Conservation (phyloP, 129 eudicot genomes). For the Chrysanthemum seticuspe region DNA sequence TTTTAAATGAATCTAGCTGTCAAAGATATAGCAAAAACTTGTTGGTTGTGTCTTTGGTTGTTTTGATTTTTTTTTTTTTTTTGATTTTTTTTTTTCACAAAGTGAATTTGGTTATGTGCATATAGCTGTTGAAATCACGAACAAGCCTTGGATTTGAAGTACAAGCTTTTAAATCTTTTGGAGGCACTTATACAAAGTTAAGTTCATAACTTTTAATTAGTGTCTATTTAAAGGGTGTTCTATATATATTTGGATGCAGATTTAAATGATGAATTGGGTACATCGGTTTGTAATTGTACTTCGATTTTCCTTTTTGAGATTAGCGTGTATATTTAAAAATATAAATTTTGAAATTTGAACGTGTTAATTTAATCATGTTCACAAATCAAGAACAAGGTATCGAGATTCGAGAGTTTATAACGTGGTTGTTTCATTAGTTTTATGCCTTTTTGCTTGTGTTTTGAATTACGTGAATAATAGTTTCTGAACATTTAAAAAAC, state of each 20-base stretch:
- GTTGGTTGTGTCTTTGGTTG: too few relatives aligned
- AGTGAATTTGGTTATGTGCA: too few relatives aligned
- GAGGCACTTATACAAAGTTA: too few relatives aligned
- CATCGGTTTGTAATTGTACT: not conserved
- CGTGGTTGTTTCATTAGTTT: not conserved
- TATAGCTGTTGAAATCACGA: too few relatives aligned
- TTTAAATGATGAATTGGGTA: not conserved
- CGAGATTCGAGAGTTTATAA: slow-evolving; percentile 11
- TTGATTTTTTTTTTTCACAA: too few relatives aligned
- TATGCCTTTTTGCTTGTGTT: not conserved
- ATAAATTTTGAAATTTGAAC: slow-evolving; percentile 12
- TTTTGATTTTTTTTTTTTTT: too few relatives aligned
- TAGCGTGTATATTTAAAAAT: slow-evolving; percentile 6
- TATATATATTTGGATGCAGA: slow-evolving; percentile 6
- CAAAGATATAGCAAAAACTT: too few relatives aligned
- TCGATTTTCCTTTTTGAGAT: not conserved
- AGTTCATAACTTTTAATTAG: too few relatives aligned
- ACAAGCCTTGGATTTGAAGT: too few relatives aligned
- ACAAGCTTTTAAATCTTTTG: too few relatives aligned
- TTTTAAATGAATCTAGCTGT: too few relatives aligned
- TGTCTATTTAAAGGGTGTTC: too few relatives aligned
- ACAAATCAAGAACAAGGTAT: slow-evolving; percentile 16
- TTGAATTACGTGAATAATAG: not conserved
- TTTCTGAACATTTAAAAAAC: not conserved
- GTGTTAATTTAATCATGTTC: slow-evolving; percentile 1